Base-by-base conservation (phyloP, 1,284 basidiomycete species). In the Trichosporon faecale region DNA sequence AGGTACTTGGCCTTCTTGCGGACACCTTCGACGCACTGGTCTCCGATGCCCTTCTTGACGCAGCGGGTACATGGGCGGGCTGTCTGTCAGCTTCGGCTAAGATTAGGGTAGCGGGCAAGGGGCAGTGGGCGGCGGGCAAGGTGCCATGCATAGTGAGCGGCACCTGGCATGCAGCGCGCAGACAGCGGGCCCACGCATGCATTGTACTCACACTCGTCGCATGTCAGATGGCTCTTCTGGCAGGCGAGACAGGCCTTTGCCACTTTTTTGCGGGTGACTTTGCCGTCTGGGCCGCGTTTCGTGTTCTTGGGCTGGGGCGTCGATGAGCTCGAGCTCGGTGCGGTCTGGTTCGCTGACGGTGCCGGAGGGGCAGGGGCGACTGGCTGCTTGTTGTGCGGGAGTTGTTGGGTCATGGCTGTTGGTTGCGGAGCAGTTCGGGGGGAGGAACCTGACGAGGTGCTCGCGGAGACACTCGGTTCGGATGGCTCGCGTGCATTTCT, bases 1-100 rank as follows among this genome's bases (percentile, higher is more conserved):
- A 97, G 88, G 83, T 98, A 99, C 82, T 99, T 99, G 27, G 96
- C 96, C 85, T 98, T 98, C 85, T 99, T 99, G 75, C 96, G 88
- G 74, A 93, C 91, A 0, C 96, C 96, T 80, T 99, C 96, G 46
- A 91, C 91, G 80, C 96, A 99, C 71, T 90, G 91, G 70, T 90
- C 89, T 6, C 90, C 91, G 77, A 96, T 90, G 18, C 94, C 94
- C 74, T 96, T 95, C 84, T 96, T 98, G 67, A 94, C 87, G 80
- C 96, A 99, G 64, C 96, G 89, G 76, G 92, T 91, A 85, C 96
- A 99, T 29, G 96, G 96, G 68, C 96, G 91, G 70, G 92, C 94
- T 97, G 80, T 23, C 64, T 68, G 66, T 69, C 27, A 69, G 14
- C 23, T 23, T 18, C 12, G 12, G 46, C 35, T 33, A 9, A 11